Evolutionary conservation across 2,329 filamentous ascomycete genomes (phyloP).

Genomic region (Colletotrichum chlorophyti): DNA sequence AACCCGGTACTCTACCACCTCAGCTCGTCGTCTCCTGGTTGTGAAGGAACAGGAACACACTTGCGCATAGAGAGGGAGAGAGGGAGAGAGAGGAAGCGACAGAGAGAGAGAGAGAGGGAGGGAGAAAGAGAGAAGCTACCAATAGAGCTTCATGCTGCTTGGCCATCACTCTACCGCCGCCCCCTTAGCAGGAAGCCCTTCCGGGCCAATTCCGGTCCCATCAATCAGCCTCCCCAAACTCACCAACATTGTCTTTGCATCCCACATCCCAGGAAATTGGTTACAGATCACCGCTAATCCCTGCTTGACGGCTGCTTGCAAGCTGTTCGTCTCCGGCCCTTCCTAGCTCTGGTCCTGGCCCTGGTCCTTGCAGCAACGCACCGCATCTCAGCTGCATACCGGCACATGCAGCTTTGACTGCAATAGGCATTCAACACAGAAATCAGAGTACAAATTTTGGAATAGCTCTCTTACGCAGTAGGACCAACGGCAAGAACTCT

Average conservation of each 20-base stretch:
- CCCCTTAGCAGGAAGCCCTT: conserved; percentile 10
- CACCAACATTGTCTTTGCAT: conserved; percentile 15
- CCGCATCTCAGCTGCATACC: conserved; percentile 6
- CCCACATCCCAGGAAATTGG: conserved; percentile 9
- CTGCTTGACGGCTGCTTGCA: conserved; percentile 27
- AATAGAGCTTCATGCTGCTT: conserved; percentile 16
- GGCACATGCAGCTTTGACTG: conserved; percentile 3
- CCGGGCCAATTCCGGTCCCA: too few relatives aligned
- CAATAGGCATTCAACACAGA: conserved; percentile 4
- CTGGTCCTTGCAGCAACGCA: conserved; percentile 14
- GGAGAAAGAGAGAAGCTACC: conserved; percentile 13
- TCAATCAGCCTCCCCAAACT: background rate
- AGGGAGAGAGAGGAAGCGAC: too few relatives aligned
- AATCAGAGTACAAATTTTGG: background rate
- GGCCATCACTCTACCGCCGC: background rate
- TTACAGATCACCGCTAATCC: conserved; percentile 18
- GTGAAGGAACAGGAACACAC: too few relatives aligned
- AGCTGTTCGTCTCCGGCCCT: conserved; percentile 10
- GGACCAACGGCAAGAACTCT: background rate
- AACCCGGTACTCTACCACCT: too few relatives aligned
- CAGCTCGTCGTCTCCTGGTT: too few relatives aligned
- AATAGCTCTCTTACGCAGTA: background rate
- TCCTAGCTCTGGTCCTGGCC: background rate
- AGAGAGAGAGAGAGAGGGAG: too few relatives aligned
- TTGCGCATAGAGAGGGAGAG: too few relatives aligned